Evolutionary conservation across 2,329 filamentous ascomycete species (phyloP), one percentile per base, ranked within the genome.

Genomic region (Colletotrichum sp.): DNA sequence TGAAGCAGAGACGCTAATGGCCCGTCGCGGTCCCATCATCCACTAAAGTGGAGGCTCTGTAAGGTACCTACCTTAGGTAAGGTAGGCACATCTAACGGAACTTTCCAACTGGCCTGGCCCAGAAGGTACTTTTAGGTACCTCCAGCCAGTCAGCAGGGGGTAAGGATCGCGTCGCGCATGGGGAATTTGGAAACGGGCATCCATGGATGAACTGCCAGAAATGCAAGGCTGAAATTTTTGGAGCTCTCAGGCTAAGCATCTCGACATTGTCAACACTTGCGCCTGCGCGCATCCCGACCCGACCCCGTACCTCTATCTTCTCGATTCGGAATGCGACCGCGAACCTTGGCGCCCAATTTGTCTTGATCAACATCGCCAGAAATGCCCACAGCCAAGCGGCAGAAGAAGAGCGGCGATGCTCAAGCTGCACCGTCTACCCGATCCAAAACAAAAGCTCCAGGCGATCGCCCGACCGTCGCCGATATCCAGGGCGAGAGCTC

Each of bases 401-500:
- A 89, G 78, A 91, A 89, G 82, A 88, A 88, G 84, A 88, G 87
- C 83, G 86, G 86, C 80, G 85, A 87, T 76, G 86, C 86, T 78
- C 83, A 84, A 77, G 79, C 84, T 60, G 32, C 71, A 59, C 71
- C 75, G 26, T 72, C 82, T n/a, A 79, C 80, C 28, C 78, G 84
- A 68, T 83, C 87, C 76, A 84, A 85, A 80, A 80, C 85, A 60
- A 85, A 87, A 78, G 82, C 85, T 68, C 82, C 81, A n/a, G 78
- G 77, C 57, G 87, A 88, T 71, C 91, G 92, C 60, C 92, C 93
- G 8, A 92, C 92, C 8, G 89, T 94, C 78, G 91, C 92, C 79
- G 94, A 94, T 80, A 83, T 95, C 77, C 92, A 94, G 79, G 93
- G 93, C 81, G 93, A 95, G 81, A 93, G 89, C 80, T 87, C 90